Conservation (phyloP, 371 early-diverging fungal species). For the Thermomucor indicae-seudaticae region DNA sequence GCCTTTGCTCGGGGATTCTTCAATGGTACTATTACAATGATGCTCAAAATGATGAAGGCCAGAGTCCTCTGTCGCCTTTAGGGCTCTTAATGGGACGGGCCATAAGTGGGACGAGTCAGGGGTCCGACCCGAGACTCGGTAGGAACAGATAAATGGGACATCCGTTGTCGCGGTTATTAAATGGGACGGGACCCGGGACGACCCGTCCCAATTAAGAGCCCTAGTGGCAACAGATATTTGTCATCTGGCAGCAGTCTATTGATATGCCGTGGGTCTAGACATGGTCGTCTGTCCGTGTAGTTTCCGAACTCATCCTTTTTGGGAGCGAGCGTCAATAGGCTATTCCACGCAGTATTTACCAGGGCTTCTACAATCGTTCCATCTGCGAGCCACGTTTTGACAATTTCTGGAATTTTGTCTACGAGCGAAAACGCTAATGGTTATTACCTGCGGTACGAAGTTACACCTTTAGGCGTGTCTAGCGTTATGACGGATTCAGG, state of each 20-base stretch:
- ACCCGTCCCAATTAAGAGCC: too few species aligned
- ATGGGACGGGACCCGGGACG: too few species aligned
- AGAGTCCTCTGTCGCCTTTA: too few species aligned
- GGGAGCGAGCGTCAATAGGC: slow-evolving; percentile 17
- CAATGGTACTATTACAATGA: too few species aligned
- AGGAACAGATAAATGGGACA: too few species aligned
- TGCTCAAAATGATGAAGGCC: too few species aligned
- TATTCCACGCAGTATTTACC: slow-evolving; percentile 12
- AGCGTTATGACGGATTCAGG: slow-evolving; percentile 10
- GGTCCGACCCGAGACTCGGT: too few species aligned
- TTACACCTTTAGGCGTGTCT: not conserved
- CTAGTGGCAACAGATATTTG: slow-evolving; percentile 20
- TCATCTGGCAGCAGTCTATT: slow-evolving; percentile 15
- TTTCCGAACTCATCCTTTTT: slow-evolving; percentile 20
- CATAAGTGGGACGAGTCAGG: too few species aligned
- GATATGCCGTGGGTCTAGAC: slow-evolving; percentile 19
- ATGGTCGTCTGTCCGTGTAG: slow-evolving; percentile 8
- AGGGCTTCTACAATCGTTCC: slow-evolving; percentile 2
- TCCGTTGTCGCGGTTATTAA: too few species aligned
- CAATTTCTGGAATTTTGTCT: not conserved
- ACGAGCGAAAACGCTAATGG: slow-evolving; percentile 3
- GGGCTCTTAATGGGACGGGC: too few species aligned
- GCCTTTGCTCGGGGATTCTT: too few species aligned
- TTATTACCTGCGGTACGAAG: slow-evolving; percentile 8
- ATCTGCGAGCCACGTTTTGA: slow-evolving; percentile 5